Conservation (phyloP, 148 eudicot genomes). For the Camellia lanceoleosa region DNA sequence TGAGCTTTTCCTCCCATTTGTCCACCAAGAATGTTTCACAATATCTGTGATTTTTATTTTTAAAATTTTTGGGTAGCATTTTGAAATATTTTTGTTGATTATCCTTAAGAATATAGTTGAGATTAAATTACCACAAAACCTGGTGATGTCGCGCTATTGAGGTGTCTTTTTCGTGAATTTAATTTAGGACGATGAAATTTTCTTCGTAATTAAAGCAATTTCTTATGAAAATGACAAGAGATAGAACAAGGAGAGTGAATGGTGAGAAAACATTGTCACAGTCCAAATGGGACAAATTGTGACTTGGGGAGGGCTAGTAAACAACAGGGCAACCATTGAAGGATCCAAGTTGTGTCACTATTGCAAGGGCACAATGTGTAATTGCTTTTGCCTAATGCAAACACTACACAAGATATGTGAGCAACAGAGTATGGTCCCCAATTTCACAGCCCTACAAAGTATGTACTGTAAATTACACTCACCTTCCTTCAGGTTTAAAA, state of each 20-base stretch:
- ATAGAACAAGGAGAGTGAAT: constrained; percentile 14
- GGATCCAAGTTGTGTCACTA: background rate
- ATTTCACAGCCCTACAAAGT: background rate
- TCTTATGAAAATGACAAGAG: background rate
- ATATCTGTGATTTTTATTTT: background rate
- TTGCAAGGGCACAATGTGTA: background rate
- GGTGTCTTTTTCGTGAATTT: background rate
- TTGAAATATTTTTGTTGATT: background rate
- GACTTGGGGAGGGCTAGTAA: background rate
- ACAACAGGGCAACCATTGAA: background rate
- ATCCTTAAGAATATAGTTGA: background rate
- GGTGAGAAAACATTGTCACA: background rate
- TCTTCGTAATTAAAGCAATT: background rate
- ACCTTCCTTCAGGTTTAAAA: too few relatives aligned
- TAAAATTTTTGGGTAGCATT: background rate
- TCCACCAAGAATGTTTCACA: constrained; percentile 1
- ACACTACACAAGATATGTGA: constrained; percentile 14
- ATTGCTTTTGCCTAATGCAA: background rate
- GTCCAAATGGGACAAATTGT: background rate
- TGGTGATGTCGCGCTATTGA: background rate
- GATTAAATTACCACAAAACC: background rate
- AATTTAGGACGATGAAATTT: background rate
- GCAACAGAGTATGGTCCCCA: background rate
- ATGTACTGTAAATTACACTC: too few relatives aligned
- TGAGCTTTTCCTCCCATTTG: constrained; percentile 12